Evolutionary conservation across 208 protist genomes (phyloP).

Genomic region (Acanthamoeba pearcei): DNA sequence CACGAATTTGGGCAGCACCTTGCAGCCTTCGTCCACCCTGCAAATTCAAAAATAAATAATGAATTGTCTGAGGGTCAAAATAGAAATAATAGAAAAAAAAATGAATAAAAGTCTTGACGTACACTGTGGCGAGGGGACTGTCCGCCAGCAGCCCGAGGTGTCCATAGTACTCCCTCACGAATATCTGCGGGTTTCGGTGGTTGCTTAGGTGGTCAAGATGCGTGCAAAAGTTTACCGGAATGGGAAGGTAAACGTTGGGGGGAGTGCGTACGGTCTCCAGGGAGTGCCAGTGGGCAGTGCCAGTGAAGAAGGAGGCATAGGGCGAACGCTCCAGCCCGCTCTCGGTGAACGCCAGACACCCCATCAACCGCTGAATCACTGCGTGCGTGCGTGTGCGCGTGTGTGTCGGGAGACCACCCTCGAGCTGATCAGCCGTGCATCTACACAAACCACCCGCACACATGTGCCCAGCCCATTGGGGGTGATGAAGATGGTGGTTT

Average conservation of each 20-base stretch:
- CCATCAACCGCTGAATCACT: conserved; percentile 72
- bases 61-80: background rate
- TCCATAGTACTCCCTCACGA: conserved; percentile 29
- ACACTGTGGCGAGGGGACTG: conserved; percentile 3
- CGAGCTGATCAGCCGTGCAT: too few species aligned
- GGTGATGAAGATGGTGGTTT: background rate
- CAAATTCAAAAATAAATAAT: too few species aligned
- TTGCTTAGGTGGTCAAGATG: too few species aligned
- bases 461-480: background rate
- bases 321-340: conserved; percentile 42
- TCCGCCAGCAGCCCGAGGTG: conserved; percentile 20
- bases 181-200: background rate
- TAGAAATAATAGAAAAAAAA: background rate
- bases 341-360: conserved; percentile 19
- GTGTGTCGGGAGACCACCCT: too few species aligned
- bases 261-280: background rate
- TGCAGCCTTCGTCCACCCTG: conserved; percentile 65
- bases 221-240: too few species aligned
- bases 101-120: background rate
- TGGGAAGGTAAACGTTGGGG: background rate
- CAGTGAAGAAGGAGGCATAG: conserved; percentile 57
- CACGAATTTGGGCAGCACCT: conserved; percentile 67
- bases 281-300: background rate
- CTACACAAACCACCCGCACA: background rate
- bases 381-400: background rate